Evolutionary conservation across 2,329 filamentous ascomycete species (phyloP).

Genomic region (Fusarium domesticum): DNA sequence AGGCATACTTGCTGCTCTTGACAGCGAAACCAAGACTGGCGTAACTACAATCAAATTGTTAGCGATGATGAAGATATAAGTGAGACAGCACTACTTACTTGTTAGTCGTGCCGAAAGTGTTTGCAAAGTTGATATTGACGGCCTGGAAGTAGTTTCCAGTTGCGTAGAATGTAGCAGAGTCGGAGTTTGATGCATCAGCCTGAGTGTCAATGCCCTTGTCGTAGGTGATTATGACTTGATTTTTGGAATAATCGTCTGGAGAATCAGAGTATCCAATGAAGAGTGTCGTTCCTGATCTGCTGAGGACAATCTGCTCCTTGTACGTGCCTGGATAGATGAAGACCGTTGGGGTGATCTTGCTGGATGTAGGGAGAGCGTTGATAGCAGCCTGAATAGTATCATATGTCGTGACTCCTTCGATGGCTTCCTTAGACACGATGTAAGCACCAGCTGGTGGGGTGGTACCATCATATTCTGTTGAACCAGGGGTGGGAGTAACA

Average conservation of each 20-base stretch:
- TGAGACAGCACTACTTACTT: constrained; percentile 7
- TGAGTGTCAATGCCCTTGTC: constrained; percentile 24
- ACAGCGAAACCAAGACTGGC: constrained; percentile 46
- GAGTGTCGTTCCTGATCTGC: constrained; percentile 14
- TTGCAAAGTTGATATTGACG: constrained; percentile 26
- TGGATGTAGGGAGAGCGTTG: constrained; percentile 17
- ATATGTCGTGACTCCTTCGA: constrained; percentile 22
- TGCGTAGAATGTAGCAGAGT: constrained; percentile 25
- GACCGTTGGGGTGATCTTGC: constrained; percentile 29
- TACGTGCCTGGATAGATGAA: constrained; percentile 50
- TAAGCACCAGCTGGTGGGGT: constrained; percentile 39
- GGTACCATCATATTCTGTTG: constrained; percentile 37
- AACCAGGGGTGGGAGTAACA: constrained; percentile 19
- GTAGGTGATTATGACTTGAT: constrained; percentile 23
- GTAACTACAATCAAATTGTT: constrained; percentile 29
- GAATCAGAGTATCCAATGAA: constrained; percentile 22
- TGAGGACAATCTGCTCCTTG: constrained; percentile 45
- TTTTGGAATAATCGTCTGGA: constrained; percentile 26
- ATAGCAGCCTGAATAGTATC: constrained; percentile 30
- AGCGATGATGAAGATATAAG: not conserved
- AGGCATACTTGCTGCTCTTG: constrained; percentile 33
- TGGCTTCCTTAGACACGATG: constrained; percentile 36
- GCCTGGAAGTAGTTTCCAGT: constrained; percentile 26
- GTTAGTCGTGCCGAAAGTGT: constrained; percentile 19
- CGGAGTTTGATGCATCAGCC: constrained; percentile 22